Base-by-base conservation (phyloP, 1,284 basidiomycete species). In the Schizophyllum commune region DNA sequence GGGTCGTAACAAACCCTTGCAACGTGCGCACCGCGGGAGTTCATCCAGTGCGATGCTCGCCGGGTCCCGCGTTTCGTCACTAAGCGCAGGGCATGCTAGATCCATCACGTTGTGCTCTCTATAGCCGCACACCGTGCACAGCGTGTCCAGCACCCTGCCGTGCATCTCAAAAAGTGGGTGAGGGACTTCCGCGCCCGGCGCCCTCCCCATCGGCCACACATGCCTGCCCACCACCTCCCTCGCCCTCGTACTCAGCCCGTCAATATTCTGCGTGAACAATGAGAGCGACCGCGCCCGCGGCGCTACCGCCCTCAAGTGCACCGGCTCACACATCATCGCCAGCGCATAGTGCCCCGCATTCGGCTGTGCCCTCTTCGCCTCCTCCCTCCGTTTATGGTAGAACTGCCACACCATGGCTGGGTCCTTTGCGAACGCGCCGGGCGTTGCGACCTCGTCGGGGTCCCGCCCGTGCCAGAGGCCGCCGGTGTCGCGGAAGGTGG, bases 221-320 rank as follows among this genome's bases (percentile, higher is more conserved):
- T 19, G 19, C 19, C 19, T 62, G 68, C 62, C 61, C 63, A 53
- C 56, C 69, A 64, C 39, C 22, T 73, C 67, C 59, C 66, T 65
- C 13, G 79, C 78, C 34, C 75, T 67, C 19, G 62, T 61, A 64
- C 81, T 83, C 11, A 88, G 76, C 4, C 83, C 82, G 65, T 89
- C 86, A 32, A 89, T 82, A 67, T 89, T 88, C 69, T 88, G 86
- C 11, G 85, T 88, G 60, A 87, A 77, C 34, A 86, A 75, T 4
- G 79, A 78, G 67, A 85, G 11, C 5, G 53, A 83, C 9, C 73
- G 76, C 6, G 80, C 73, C 20, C 67, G 69, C 8, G 79, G 79
- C 1, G 75, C 75, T 20, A 80, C 72, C 21, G 63, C 66, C 13
- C 39, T 11, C 74, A 58, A 61, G 75, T 72, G 55, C 75, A 63